Conservation (phyloP, 2,329 filamentous ascomycete genomes). For the Whalleya microplaca region DNA sequence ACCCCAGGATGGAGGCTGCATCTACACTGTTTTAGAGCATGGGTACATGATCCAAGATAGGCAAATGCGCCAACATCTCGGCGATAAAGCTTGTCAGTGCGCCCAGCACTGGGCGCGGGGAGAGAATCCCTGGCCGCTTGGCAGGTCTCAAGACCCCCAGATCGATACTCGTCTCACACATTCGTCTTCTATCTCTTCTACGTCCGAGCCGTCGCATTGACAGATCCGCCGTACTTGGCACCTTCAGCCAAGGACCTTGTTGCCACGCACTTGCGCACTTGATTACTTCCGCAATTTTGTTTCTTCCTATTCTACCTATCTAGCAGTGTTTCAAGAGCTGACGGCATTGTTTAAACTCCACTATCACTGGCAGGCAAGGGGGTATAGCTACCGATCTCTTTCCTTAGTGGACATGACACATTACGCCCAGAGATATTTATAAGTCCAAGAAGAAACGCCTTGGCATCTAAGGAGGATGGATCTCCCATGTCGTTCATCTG, state of each 20-base stretch:
- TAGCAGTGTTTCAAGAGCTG: slow-evolving; percentile 23
- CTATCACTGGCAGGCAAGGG: slow-evolving; percentile 10
- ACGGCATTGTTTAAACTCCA: slow-evolving; percentile 19
- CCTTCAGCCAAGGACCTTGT: slow-evolving; percentile 36
- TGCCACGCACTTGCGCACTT: slow-evolving; percentile 25
- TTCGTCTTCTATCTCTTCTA: slow-evolving; percentile 21
- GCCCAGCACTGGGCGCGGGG: slow-evolving; percentile 20
- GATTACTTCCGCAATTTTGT: slow-evolving; percentile 18
- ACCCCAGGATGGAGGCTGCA: slow-evolving; percentile 7
- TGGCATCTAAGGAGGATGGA: slow-evolving; percentile 30
- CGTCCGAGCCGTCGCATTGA: slow-evolving; percentile 34
- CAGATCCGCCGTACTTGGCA: slow-evolving; percentile 35
- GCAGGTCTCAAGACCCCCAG: slow-evolving; percentile 41
- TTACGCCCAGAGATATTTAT: slow-evolving; percentile 31
- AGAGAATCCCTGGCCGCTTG: slow-evolving; percentile 35
- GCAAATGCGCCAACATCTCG: slow-evolving; percentile 8
- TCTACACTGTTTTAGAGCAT: slow-evolving; percentile 14
- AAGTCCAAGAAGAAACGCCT: slow-evolving; percentile 31
- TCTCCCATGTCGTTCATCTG: slow-evolving; percentile 18
- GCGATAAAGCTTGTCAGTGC: slow-evolving; percentile 10
- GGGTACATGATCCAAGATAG: slow-evolving; percentile 4
- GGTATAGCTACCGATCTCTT: slow-evolving; percentile 16
- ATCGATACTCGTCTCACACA: slow-evolving; percentile 32
- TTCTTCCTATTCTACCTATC: slow-evolving; percentile 13
- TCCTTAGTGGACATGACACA: slow-evolving; percentile 18